These are phyloP conservation scores for Lipomyces sp. DNA, from an alignment of 805 yeast genomes.

Conservation along the genomic window DNA sequence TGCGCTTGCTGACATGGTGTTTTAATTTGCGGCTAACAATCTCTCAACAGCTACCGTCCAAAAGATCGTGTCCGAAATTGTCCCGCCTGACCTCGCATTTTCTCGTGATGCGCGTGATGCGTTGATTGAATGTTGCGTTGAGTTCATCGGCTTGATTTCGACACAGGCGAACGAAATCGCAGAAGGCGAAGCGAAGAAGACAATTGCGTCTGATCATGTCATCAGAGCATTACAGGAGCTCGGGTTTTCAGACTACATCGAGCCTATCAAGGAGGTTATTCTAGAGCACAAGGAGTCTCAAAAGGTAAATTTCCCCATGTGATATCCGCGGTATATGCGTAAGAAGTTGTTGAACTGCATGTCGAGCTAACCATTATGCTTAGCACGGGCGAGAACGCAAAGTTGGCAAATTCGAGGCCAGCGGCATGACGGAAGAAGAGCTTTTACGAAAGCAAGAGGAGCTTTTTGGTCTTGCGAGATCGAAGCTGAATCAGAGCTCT, in stretches of 20 bases:
- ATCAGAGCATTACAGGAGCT: conserved; percentile 81
- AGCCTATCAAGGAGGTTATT: conserved; percentile 72
- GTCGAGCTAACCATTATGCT: too few relatives aligned
- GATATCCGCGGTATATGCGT: too few relatives aligned
- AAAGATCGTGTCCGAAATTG: conserved; percentile 83
- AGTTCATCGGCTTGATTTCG: conserved; percentile 89
- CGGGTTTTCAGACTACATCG: conserved; percentile 82
- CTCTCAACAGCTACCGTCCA: conserved; percentile 78
- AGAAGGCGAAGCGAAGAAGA: conserved; percentile 91
- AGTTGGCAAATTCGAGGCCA: conserved; percentile 87
- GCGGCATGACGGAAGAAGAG: conserved; percentile 91
- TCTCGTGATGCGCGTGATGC: conserved; percentile 94
- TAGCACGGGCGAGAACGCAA: conserved; percentile 68
- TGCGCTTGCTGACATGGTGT: too few relatives aligned
- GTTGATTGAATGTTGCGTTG: conserved; percentile 92
- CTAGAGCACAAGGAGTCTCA: conserved; percentile 83
- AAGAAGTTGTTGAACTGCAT: too few relatives aligned
- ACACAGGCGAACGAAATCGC: conserved; percentile 95
- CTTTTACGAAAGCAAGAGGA: conserved; percentile 88
- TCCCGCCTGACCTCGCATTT: conserved; percentile 83
- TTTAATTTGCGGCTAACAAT: too few relatives aligned
- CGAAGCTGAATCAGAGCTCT: conserved; percentile 18
- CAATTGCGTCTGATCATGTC: conserved; percentile 95
- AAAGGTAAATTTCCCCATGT: conserved; percentile 57
- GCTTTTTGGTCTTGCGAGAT: conserved; percentile 71